Evolutionary conservation across 257 asterid species (phyloP).

Genomic region (Verbascum thapsus): DNA sequence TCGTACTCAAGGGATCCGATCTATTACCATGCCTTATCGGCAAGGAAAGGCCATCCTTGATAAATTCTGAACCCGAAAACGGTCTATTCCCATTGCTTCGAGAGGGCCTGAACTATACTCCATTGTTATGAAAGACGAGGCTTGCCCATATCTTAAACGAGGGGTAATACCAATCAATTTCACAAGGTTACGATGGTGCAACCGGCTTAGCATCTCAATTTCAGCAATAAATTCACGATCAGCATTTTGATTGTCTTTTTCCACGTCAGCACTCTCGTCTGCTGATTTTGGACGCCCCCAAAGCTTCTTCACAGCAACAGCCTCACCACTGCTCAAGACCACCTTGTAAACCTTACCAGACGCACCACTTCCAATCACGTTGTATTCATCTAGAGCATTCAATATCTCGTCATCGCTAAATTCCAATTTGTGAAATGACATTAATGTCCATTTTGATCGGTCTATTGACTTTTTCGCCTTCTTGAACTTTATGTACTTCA

Average conservation of each 20-base stretch:
- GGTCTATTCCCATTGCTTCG: conserved; percentile 71
- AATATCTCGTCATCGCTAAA: conserved; percentile 81
- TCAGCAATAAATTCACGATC: conserved; percentile 96
- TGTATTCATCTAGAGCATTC: conserved; percentile 83
- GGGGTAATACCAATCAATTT: conserved; percentile 93
- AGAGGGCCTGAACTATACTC: conserved; percentile 91
- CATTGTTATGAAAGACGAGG: conserved; percentile 86
- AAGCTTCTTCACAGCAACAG: conserved; percentile 85
- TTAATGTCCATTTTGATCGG: conserved; percentile 86
- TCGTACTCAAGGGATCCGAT: conserved; percentile 79
- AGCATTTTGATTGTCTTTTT: conserved; percentile 63
- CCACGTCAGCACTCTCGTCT: conserved; percentile 57
- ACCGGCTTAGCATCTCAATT: conserved; percentile 93
- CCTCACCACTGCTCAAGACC: conserved; percentile 74
- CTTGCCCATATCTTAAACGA: conserved; percentile 59
- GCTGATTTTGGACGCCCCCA: conserved; percentile 60
- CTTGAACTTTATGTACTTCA: conserved; percentile 56
- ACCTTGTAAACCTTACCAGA: conserved; percentile 98
- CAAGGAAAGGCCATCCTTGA: conserved; percentile 45
- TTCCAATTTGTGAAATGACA: conserved; percentile 90
- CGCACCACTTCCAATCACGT: conserved; percentile 90
- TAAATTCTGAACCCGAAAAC: conserved; percentile 54
- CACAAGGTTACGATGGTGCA: conserved; percentile 98
- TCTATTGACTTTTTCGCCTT: conserved; percentile 54
- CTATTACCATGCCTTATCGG: conserved; percentile 69